Evolutionary conservation across 352 stramenopile genomes (phyloP), one percentile per base, ranked within the genome.

Genomic region (Phytophthora lateralis): DNA sequence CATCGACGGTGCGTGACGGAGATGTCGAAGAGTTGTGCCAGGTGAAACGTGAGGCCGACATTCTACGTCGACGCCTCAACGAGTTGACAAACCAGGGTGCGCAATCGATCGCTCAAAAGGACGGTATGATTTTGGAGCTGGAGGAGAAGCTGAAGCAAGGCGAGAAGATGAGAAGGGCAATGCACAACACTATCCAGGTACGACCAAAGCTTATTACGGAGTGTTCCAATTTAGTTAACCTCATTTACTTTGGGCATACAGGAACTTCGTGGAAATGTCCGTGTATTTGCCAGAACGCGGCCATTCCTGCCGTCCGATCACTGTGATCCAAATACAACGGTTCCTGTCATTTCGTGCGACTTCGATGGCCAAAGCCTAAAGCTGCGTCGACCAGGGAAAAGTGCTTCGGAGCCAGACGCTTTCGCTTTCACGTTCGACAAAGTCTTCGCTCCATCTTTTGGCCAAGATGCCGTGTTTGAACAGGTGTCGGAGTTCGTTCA

Each of bases 401-500:
- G 57, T 12, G 58, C 59, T 17, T 59, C 54, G 0, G 81, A 93
- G 15, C 69, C 69, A 4, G 80, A 92, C 27, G 68, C 52, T 2
- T 84, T 89, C 49, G 35, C 70, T 9, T 99, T 99, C 63, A 92
- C 85, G 21, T 99, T 99, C 60, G 97, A 99, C 79, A 96, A 95
- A 51, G 97, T 99, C 0, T 99, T 99, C 58, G 69, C 89, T 15
- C 93, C 94, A 11, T 95, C 86, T 10, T 81, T 85, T 14, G 92
- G 82, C 5, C 97, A 99, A 77, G 95, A 98, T 51, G 67, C 88
- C 26, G 89, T 99, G 1, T 99, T 99, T 75, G 82, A 97, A 44
- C 95, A 99, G 77, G 97, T 99, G 0, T 96, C 88, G 2, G 91
- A 98, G 70, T 99, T 99, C 67, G 96, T 99, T 6, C 97, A 99